Evolutionary conservation across 2,329 filamentous ascomycete genomes (phyloP).

Genomic region (Fusarium sp.): DNA sequence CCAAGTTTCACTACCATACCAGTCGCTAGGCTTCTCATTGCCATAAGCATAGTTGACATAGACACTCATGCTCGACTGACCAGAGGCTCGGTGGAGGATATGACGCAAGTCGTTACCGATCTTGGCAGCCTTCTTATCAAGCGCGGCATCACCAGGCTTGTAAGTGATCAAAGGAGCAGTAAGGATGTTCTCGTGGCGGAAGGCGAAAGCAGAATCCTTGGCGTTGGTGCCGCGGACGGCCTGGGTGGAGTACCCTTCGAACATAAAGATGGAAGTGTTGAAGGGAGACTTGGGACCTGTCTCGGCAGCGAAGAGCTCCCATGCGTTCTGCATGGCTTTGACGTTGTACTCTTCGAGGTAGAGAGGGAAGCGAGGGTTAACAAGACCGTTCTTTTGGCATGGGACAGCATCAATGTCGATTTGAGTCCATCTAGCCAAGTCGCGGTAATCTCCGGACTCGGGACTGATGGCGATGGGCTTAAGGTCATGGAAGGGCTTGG

Average conservation of each 20-base stretch:
- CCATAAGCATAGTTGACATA: conserved; percentile 66
- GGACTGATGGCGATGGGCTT: conserved; percentile 53
- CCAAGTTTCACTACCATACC: conserved; percentile 65
- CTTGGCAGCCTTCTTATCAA: conserved; percentile 37
- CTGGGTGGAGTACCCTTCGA: conserved; percentile 65
- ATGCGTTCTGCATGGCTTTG: conserved; percentile 31
- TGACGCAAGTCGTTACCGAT: conserved; percentile 33
- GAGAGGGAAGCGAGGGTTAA: conserved; percentile 46
- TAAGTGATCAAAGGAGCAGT: conserved; percentile 42
- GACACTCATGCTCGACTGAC: conserved; percentile 23
- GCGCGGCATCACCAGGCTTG: conserved; percentile 9
- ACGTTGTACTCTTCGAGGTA: conserved; percentile 40
- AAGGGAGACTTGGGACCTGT: conserved; percentile 30
- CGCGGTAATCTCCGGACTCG: conserved; percentile 38
- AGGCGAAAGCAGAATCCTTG: conserved; percentile 36
- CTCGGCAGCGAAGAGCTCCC: conserved; percentile 33
- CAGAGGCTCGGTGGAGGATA: conserved; percentile 32
- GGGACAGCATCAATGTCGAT: conserved; percentile 32
- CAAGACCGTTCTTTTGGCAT: conserved; percentile 41
- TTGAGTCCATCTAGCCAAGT: conserved; percentile 40
- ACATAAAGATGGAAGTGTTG: conserved; percentile 60
- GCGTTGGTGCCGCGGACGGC: conserved; percentile 47
- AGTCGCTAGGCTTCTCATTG: conserved; percentile 54
- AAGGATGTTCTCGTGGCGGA: conserved; percentile 41
- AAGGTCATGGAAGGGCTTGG: conserved; percentile 58